Conservation (phyloP, 208 protist species). For the Acanthamoeba triangularis region DNA sequence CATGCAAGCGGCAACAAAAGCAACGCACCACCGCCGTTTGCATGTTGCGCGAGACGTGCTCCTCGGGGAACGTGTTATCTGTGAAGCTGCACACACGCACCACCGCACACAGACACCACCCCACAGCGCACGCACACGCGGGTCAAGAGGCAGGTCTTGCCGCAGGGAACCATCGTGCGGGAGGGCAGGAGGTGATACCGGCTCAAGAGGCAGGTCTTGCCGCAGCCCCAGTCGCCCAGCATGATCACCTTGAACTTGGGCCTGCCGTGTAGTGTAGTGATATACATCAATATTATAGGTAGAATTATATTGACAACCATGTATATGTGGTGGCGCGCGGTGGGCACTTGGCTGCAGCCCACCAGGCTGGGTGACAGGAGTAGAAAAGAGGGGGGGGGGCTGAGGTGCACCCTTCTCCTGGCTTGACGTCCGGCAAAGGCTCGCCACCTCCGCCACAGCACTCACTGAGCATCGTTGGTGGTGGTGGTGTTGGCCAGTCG, state of each 20-base stretch:
- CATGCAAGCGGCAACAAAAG: background rate
- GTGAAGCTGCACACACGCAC: background rate
- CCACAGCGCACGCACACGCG: background rate
- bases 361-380: no score
- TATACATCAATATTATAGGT: no score
- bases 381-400: no score
- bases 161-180: background rate
- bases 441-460: no score
- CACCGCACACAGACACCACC: background rate
- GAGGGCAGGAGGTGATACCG: background rate
- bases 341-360: no score
- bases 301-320: no score
- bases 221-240: background rate
- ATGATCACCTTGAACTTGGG: constrained; percentile 1
- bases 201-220: constrained; percentile 11
- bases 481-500: no score
- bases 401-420: no score
- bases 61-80: background rate
- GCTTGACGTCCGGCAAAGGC: no score
- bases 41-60: background rate
- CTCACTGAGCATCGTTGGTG: no score
- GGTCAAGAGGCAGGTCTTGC: background rate
- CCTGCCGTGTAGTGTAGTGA: background rate
- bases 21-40: background rate
- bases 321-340: no score